Percentiles rank a stretch among this genome's conserved stretches.
These are phyloP conservation scores for Vigna radiata DNA, from an alignment of 306 rosid genomes.

Conservation along the genomic window DNA sequence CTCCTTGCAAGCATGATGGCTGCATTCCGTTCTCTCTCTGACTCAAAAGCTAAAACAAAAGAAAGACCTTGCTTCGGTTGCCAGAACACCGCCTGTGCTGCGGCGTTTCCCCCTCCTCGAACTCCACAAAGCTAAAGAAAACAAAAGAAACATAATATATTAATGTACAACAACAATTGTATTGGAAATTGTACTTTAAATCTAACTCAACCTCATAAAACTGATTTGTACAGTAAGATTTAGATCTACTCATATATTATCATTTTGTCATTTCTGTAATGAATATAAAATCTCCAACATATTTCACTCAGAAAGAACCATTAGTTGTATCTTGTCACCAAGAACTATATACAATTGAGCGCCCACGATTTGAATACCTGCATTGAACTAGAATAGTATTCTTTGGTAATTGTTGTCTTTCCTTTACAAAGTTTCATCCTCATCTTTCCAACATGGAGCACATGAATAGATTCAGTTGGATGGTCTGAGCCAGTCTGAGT, in stretches of 20 bases:
- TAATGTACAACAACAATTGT: not conserved
- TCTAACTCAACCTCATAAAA: no score
- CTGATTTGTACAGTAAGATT: no score
- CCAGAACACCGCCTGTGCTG: slow-evolving; percentile 89
- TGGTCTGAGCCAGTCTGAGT: slow-evolving; percentile 73
- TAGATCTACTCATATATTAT: no score
- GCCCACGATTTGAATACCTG: slow-evolving; percentile 61
- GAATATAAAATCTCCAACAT: no score
- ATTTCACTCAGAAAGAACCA: not conserved
- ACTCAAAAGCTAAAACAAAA: slow-evolving; percentile 79
- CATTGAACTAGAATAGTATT: slow-evolving; percentile 84
- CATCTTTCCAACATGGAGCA: slow-evolving; percentile 87
- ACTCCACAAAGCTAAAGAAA: slow-evolving; percentile 82
- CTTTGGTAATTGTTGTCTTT: slow-evolving; percentile 72
- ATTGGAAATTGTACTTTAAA: not conserved
- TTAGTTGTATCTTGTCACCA: not conserved
- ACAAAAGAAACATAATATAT: slow-evolving; percentile 19
- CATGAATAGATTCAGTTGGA: slow-evolving; percentile 77
- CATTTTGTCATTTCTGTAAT: no score
- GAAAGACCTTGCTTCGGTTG: slow-evolving; percentile 80
- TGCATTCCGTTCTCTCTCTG: slow-evolving; percentile 89
- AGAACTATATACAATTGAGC: not conserved
- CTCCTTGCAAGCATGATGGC: slow-evolving; percentile 93
- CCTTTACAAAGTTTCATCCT: slow-evolving; percentile 86
- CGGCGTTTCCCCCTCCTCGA: slow-evolving; percentile 93